These are phyloP conservation scores for Sclerotiophoma versabilis DNA, from an alignment of 2,329 filamentous ascomycete species.

Conservation along the genomic window DNA sequence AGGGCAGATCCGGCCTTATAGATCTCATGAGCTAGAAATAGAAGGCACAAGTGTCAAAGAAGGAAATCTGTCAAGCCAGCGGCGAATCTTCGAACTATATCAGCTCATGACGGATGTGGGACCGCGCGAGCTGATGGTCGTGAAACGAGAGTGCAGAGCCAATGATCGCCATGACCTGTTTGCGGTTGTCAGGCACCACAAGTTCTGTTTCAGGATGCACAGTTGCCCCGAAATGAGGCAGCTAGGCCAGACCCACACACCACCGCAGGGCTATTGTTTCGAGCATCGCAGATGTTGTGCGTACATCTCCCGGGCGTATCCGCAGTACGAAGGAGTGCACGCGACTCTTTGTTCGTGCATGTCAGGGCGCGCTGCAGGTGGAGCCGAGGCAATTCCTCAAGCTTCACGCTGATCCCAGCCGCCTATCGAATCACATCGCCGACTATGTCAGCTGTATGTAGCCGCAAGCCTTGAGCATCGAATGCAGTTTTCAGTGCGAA, in stretches of 20 bases:
- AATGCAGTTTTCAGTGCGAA: constrained; percentile 11
- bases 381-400: constrained; percentile 26
- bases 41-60: constrained; percentile 11
- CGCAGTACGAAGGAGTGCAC: constrained; percentile 2
- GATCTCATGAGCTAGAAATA: constrained; percentile 28
- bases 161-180: constrained; percentile 20
- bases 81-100: constrained; percentile 17
- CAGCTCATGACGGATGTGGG: constrained; percentile 26
- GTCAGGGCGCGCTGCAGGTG: not conserved
- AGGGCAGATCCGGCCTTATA: constrained; percentile 18
- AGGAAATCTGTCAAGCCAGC: constrained; percentile 6
- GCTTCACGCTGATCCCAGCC: constrained; percentile 7
- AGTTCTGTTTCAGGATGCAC: constrained; percentile 23
- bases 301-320: not conserved
- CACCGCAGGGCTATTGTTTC: constrained; percentile 17
- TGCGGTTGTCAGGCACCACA: constrained; percentile 21
- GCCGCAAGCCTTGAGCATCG: not conserved
- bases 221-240: constrained; percentile 20
- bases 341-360: constrained; percentile 11
- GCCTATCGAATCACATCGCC: constrained; percentile 10
- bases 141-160: constrained; percentile 22
- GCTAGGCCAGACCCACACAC: constrained; percentile 2
- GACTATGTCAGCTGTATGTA: constrained; percentile 13
- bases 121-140: constrained; percentile 26
- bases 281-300: not conserved